Base-by-base conservation (phyloP, 352 stramenopile genomes). In the Phytophthora agathidicida region DNA sequence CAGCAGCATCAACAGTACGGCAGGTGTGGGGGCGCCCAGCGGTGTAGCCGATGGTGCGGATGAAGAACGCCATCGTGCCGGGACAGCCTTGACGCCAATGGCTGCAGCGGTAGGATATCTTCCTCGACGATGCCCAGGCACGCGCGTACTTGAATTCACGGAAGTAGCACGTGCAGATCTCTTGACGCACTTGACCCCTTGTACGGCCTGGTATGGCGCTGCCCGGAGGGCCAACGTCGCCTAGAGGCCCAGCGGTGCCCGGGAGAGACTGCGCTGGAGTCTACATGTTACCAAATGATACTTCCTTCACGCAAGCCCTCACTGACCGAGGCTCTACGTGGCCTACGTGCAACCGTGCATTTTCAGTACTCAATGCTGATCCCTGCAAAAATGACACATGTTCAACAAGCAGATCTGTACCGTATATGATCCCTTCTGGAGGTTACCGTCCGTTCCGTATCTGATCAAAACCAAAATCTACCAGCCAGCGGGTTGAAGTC, bases 41-140 rank as follows among this genome's bases (percentile, higher is more conserved):
- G 9, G 36, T 20, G 28, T 54, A 63, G 4, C 50, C 39, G 36
- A 59, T 68, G 7, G 44, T 54, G 3, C 27, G 11, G 7, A 59
- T 58, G 20, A 19, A 53, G 35, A 50, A 68, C 30, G 46, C 44
- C 51, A 59, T 44, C n/a, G 9, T 59, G 11, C 45, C 43, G 11
- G n/a, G 20, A 31, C 44, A 68, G 1, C 50, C 59, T 49, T 48
- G n/a, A 31, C 17, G 22, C 27, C 39, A 48, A 52, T 52, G 31
- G 14, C 28, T 44, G 17, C 50, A 68, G n/a, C 51, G 44, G n/a
- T 59, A 62, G 1, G 44, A 46, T 17, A 41, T 47, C 24, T 53
- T 62, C 11, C 35, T 38, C 3, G 17, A 54, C 5, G 27, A 35
- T 6, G 33, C 36, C 32, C 32, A 62, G 3, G 41, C 31, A 46